A percentile compares a stretch with the other conserved stretches of the same genome.
phyloP scores from a whole-genome alignment of 371 early-diverging fungal genomes.

The Syncephalastrum contaminatum region DNA sequence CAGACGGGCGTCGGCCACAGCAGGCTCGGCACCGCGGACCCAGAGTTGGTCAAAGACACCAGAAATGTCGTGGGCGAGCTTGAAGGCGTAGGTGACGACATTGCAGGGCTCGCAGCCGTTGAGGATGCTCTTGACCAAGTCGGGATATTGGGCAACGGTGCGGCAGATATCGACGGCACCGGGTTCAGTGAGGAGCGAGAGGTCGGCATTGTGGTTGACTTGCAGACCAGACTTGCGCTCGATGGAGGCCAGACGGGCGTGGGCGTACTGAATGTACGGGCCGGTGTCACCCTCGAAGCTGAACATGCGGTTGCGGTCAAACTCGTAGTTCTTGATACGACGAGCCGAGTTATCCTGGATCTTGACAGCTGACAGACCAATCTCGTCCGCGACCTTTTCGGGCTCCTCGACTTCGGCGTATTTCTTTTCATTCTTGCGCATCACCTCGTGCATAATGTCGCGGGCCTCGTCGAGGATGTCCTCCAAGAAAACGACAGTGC shows the following conservation, averaged over 20 bases:
- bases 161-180: constrained; percentile 75
- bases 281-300: constrained; percentile 99
- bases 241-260: constrained; percentile 94
- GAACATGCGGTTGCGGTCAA: constrained; percentile 95
- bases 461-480: constrained; percentile 94
- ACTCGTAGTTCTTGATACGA: constrained; percentile 97
- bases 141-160: constrained; percentile 90
- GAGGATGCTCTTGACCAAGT: constrained; percentile 68
- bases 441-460: constrained; percentile 92
- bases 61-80: constrained; percentile 85
- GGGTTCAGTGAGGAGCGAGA: constrained; percentile 71
- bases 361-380: constrained; percentile 90
- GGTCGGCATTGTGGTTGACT: constrained; percentile 62
- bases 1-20: constrained; percentile 80
- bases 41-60: constrained; percentile 80
- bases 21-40: constrained; percentile 79
- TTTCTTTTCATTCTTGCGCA: constrained; percentile 88
- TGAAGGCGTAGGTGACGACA: constrained; percentile 91
- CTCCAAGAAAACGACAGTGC: constrained; percentile 97
- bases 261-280: constrained; percentile 98
- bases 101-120: constrained; percentile 89
- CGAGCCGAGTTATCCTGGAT: constrained; percentile 97
- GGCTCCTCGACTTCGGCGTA: constrained; percentile 87
- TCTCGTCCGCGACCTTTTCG: constrained; percentile 75
- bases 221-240: constrained; percentile 75